Base-by-base conservation (phyloP, 2,329 filamentous ascomycete species). In the Fusarium tanahbumbuense region DNA sequence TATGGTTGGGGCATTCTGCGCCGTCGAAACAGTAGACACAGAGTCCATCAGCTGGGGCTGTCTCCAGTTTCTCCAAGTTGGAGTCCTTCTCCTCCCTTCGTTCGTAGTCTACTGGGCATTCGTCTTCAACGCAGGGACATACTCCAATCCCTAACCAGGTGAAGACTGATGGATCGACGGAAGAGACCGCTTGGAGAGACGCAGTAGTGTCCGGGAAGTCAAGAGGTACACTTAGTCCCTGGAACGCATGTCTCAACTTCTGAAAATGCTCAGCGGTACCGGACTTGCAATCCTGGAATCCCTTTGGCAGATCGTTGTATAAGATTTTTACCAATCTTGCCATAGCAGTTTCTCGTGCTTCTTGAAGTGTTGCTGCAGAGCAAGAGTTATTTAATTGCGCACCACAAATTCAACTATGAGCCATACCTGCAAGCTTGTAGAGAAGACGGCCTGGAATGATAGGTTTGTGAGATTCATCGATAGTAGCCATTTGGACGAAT, bases 391-490 rank as follows among this genome's bases (percentile, higher is more conserved):
- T 15, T 2, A 2, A 23, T 23, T 16, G 5, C 4, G 12, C 8
- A 12, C 27, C 20, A 22, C 3, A 23, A 34, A 10, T 11, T 11
- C 10, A 49, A n/a, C 8, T 12, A n/a, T 30, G 16, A 15, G 5
- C 9, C 40, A 15, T 44, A 56, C 57, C 50, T 16, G 50, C 50
- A 12, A 64, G 57, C 13, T 37, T 56, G 22, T 62, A 40, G 4
- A n/a, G 5, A 5, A 25, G 18, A 3, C 40, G 16, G 8, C 8
- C 16, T 18, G 32, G 32, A 34, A 34, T 34, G 16, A 34, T 34
- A 2, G 5, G 32, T 3, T 18, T 3, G 32, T 5, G 2, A 34
- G 8, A 4, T 4, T 18, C 32, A 16, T 0, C 1, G 9, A 2
- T 0, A 34, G 15, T 9, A 12, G 52, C 53, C 2, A 58, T 8